phyloP scores from a whole-genome alignment of 164 flowering plant genomes.

The Vitis rotundifolia region DNA sequence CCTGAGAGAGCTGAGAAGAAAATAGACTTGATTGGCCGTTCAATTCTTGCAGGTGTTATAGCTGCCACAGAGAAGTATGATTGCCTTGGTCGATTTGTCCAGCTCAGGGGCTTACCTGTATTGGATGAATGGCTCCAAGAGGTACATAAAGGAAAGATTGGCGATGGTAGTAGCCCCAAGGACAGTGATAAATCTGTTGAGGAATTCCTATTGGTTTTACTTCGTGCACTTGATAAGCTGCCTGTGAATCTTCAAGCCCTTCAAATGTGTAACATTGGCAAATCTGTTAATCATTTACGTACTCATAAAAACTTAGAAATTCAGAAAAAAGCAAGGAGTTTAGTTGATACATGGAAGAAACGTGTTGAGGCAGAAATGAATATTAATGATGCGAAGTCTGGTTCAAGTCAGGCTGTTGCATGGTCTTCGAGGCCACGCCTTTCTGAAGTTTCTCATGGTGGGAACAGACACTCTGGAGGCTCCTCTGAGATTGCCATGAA shows the following conservation, averaged over 20 bases:
- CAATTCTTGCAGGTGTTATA: slow-evolving; percentile 70
- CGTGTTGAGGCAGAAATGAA: slow-evolving; percentile 94
- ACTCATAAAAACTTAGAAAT: slow-evolving; percentile 42
- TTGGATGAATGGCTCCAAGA: slow-evolving; percentile 96
- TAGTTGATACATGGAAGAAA: slow-evolving; percentile 99
- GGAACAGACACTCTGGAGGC: slow-evolving; percentile 43
- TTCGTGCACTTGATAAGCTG: slow-evolving; percentile 88
- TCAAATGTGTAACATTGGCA: slow-evolving; percentile 80
- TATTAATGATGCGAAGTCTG: slow-evolving; percentile 75
- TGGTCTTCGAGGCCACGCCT: slow-evolving; percentile 61
- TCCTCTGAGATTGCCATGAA: slow-evolving; percentile 57
- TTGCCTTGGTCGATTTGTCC: slow-evolving; percentile 79
- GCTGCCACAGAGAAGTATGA: slow-evolving; percentile 76
- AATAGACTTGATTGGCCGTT: slow-evolving; percentile 63
- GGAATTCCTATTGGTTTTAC: slow-evolving; percentile 80
- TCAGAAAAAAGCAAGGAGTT: slow-evolving; percentile 48
- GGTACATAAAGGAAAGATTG: slow-evolving; percentile 76
- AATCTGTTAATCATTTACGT: slow-evolving; percentile 78
- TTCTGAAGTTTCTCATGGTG: slow-evolving; percentile 63
- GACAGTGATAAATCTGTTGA: slow-evolving; percentile 74
- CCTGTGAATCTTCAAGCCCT: slow-evolving; percentile 88
- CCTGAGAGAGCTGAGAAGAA: slow-evolving; percentile 62
- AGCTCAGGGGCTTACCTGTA: slow-evolving; percentile 74
- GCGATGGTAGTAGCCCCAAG: slow-evolving; percentile 57
- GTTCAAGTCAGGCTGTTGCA: slow-evolving; percentile 49